These are phyloP conservation scores for Aspergillus udagawae DNA, from an alignment of 2,329 filamentous ascomycete species.

Conservation along the genomic window DNA sequence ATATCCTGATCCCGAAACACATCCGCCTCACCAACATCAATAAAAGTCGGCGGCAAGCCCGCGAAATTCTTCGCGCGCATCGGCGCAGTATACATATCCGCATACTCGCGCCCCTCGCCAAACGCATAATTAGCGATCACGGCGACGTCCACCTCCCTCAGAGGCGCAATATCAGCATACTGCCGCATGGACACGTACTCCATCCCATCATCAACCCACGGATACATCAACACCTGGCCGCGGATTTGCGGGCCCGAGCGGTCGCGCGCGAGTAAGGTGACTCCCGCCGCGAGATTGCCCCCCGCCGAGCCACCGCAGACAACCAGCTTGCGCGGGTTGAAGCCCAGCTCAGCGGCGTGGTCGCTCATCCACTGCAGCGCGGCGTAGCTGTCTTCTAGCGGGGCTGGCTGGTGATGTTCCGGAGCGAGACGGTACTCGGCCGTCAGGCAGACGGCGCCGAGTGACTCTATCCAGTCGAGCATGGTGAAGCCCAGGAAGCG, in stretches of 20 bases:
- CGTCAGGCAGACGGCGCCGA: constrained; percentile 57
- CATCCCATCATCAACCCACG: constrained; percentile 15
- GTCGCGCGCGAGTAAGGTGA: constrained; percentile 16
- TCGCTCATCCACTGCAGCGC: constrained; percentile 58
- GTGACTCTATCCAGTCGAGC: constrained; percentile 48
- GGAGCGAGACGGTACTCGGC: constrained; percentile 68
- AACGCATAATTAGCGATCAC: background rate
- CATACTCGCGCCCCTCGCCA: constrained; percentile 18
- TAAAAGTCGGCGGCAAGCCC: constrained; percentile 4
- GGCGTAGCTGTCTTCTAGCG: constrained; percentile 63
- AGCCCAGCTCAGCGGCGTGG: constrained; percentile 53
- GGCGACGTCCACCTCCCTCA: background rate
- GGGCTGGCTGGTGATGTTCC: constrained; percentile 59
- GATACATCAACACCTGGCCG: constrained; percentile 15
- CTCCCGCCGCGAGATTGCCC: constrained; percentile 38
- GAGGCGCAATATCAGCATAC: constrained; percentile 4
- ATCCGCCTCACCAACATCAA: constrained; percentile 13
- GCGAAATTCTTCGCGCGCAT: constrained; percentile 1
- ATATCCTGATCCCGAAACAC: constrained; percentile 9
- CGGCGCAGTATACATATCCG: constrained; percentile 7
- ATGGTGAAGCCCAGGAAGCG: constrained; percentile 61
- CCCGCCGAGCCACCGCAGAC: constrained; percentile 64
- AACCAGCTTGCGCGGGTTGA: constrained; percentile 55
- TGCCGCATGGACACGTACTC: constrained; percentile 7
- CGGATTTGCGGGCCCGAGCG: constrained; percentile 10